These are phyloP conservation scores for Xylariales sp. DNA, from an alignment of 2,329 filamentous ascomycete genomes.

Conservation along the genomic window DNA sequence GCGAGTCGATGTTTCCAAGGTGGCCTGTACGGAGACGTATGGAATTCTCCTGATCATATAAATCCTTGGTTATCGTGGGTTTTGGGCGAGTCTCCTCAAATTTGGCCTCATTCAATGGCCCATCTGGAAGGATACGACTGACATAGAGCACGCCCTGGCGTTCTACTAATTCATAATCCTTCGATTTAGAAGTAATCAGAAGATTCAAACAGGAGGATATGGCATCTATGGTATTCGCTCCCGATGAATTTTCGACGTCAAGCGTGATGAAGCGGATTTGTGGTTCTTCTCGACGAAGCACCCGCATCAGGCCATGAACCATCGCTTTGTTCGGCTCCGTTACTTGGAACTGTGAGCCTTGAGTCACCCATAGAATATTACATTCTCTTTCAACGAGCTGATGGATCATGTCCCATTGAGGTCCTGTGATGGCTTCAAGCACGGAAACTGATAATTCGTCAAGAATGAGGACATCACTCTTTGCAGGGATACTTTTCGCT, in stretches of 20 bases:
- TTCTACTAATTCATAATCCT: slow-evolving; percentile 23
- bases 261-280: neutral
- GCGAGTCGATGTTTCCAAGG: neutral
- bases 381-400: slow-evolving; percentile 3
- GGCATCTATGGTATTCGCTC: slow-evolving; percentile 11
- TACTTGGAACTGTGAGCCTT: neutral
- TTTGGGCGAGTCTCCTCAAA: slow-evolving; percentile 22
- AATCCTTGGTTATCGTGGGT: slow-evolving; percentile 20
- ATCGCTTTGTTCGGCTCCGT: neutral
- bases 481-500: no score
- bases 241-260: slow-evolving; percentile 10
- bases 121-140: slow-evolving; percentile 20
- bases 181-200: neutral
- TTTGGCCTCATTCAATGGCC: slow-evolving; percentile 12
- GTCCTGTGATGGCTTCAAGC: neutral
- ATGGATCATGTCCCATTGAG: slow-evolving; percentile 16
- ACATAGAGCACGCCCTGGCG: slow-evolving; percentile 19
- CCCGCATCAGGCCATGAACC: neutral
- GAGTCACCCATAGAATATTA: neutral
- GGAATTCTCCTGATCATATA: slow-evolving; percentile 16
- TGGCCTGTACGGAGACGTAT: slow-evolving; percentile 13
- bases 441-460: neutral
- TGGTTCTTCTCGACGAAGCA: neutral
- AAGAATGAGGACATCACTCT: neutral
- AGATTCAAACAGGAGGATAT: slow-evolving; percentile 13